Evolutionary conservation across 768 basidiomycete species (phyloP).

Genomic region (Xanthoconium purpureum): DNA sequence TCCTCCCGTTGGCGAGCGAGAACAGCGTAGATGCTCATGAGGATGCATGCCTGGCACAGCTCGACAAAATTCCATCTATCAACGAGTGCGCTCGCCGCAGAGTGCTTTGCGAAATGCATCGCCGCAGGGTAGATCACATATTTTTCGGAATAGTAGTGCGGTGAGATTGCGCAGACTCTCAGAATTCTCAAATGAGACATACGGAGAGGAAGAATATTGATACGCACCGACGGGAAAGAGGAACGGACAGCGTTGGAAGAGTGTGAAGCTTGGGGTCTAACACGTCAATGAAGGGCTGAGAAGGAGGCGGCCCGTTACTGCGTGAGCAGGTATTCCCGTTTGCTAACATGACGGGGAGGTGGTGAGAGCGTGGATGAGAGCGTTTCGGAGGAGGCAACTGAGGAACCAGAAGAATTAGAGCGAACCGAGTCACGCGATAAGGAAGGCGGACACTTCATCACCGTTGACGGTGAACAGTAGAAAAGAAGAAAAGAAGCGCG

Average conservation of each 20-base stretch:
- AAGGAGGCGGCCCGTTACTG: slow-evolving; percentile 37
- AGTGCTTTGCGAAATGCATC: slow-evolving; percentile 85
- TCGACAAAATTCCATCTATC: slow-evolving; percentile 86
- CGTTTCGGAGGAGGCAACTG: slow-evolving; percentile 36
- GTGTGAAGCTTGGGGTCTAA: slow-evolving; percentile 83
- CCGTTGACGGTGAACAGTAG: not conserved
- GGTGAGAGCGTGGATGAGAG: slow-evolving; percentile 34
- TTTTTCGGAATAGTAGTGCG: slow-evolving; percentile 73
- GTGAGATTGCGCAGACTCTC: slow-evolving; percentile 81
- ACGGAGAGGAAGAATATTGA: not conserved
- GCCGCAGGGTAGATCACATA: slow-evolving; percentile 84
- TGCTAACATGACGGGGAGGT: slow-evolving; percentile 45
- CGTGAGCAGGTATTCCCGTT: slow-evolving; percentile 83
- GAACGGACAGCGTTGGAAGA: slow-evolving; percentile 84
- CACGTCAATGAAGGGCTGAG: slow-evolving; percentile 63
- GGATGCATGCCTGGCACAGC: slow-evolving; percentile 85
- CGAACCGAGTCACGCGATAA: slow-evolving; percentile 14
- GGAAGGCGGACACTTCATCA: slow-evolving; percentile 21
- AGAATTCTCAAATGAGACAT: not conserved
- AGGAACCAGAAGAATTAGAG: slow-evolving; percentile 29
- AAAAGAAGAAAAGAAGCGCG: not conserved
- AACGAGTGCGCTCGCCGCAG: slow-evolving; percentile 76
- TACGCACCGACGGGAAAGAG: slow-evolving; percentile 81
- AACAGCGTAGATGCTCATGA: slow-evolving; percentile 79
- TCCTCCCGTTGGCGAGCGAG: slow-evolving; percentile 86